Evolutionary conservation across 805 yeast genomes (phyloP).

Genomic region (Candida silvatica): DNA sequence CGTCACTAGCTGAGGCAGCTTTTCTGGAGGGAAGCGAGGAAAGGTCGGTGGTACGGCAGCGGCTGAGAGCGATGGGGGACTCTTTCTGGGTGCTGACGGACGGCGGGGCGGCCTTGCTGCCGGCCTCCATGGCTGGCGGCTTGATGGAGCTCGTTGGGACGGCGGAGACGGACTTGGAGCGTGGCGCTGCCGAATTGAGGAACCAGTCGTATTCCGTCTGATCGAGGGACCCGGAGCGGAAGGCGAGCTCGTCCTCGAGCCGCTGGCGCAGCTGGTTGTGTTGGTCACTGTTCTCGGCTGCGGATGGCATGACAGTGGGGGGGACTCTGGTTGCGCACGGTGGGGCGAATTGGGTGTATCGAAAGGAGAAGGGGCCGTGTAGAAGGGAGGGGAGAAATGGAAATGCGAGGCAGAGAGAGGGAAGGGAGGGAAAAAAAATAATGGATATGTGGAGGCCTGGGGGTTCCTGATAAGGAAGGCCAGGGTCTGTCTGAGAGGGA

Average conservation of each 20-base stretch:
- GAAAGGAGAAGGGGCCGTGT: neutral
- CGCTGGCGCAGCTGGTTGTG: constrained; percentile 22
- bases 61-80: constrained; percentile 8
- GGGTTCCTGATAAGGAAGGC: too few species aligned
- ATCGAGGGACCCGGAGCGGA: constrained; percentile 12
- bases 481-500: too few species aligned
- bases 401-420: neutral
- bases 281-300: constrained; percentile 9
- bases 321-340: neutral
- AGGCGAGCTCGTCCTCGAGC: constrained; percentile 20
- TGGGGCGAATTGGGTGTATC: neutral
- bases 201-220: constrained; percentile 24
- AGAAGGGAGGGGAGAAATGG: neutral
- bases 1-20: constrained; percentile 1
- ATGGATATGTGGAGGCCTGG: neutral
- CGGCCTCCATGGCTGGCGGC: constrained; percentile 17
- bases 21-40: neutral
- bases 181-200: constrained; percentile 8
- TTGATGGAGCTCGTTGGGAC: constrained; percentile 15
- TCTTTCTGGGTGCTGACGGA: constrained; percentile 9
- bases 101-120: constrained; percentile 20
- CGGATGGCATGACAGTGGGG: neutral
- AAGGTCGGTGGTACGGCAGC: constrained; percentile 20
- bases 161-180: too few species aligned
- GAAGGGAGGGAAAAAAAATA: constrained; percentile 1